Evolutionary conservation across 768 basidiomycete species (phyloP).

Genomic region (Suillus tomentosus): DNA sequence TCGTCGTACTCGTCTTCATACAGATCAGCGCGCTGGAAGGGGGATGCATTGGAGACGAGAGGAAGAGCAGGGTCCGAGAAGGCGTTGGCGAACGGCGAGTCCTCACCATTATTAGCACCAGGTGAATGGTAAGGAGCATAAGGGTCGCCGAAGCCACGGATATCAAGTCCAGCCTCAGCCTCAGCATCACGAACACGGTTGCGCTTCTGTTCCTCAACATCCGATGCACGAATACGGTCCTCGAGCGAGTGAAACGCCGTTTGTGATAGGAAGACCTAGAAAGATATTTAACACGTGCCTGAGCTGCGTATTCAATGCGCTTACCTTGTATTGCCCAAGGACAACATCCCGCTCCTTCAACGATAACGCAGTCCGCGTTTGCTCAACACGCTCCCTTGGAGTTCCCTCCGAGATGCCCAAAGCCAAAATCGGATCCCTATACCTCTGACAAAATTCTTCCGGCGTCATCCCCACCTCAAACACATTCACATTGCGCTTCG

Average conservation of each 20-base stretch:
- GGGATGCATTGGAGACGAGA: constrained; percentile 80
- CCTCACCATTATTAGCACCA: constrained; percentile 42
- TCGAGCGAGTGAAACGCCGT: constrained; percentile 85
- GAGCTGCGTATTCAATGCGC: not conserved
- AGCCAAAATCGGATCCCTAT: constrained; percentile 62
- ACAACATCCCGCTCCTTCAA: constrained; percentile 74
- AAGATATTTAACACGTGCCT: constrained; percentile 15
- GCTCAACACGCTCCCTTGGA: constrained; percentile 60
- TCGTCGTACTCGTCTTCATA: constrained; percentile 85
- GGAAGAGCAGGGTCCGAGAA: constrained; percentile 74
- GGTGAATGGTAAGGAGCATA: constrained; percentile 77
- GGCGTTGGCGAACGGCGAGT: constrained; percentile 35
- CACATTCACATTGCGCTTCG: constrained; percentile 60
- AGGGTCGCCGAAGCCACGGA: constrained; percentile 59
- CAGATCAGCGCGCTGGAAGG: constrained; percentile 73
- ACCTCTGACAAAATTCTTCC: constrained; percentile 84
- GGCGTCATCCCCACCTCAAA: constrained; percentile 88
- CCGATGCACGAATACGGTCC: constrained; percentile 79
- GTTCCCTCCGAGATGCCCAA: constrained; percentile 62
- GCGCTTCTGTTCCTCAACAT: constrained; percentile 85
- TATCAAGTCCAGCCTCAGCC: constrained; percentile 66
- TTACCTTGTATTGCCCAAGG: constrained; percentile 81
- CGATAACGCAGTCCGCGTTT: constrained; percentile 55
- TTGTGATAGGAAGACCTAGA: constrained; percentile 87
- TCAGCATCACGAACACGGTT: constrained; percentile 77